phyloP scores from a whole-genome alignment of 2,329 filamentous ascomycete genomes.

The Colletotrichum liaoningense region DNA sequence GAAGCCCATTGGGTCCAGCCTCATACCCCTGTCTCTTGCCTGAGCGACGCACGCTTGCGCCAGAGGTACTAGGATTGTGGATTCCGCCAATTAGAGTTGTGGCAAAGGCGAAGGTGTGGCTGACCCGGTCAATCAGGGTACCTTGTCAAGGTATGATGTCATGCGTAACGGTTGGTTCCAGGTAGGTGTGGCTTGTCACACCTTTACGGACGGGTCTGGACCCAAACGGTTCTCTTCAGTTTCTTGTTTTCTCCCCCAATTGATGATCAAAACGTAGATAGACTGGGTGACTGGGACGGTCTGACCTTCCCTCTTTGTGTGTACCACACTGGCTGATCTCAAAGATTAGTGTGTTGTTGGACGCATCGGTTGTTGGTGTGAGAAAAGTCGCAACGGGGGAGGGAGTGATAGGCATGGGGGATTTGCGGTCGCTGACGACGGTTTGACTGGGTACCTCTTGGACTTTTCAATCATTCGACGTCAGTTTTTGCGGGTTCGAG shows the following conservation, averaged over 20 bases:
- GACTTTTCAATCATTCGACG: background rate
- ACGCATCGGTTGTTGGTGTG: background rate
- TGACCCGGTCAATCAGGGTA: too few relatives aligned
- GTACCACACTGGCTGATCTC: background rate
- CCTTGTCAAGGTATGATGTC: conserved; percentile 17
- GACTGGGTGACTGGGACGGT: background rate
- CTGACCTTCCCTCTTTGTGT: background rate
- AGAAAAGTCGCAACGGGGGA: background rate
- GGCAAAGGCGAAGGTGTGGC: conserved; percentile 21
- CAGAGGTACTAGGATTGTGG: too few relatives aligned
- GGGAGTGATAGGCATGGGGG: background rate
- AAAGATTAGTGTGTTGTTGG: background rate
- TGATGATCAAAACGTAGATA: background rate
- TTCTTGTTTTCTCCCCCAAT: background rate
- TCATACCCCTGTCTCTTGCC: conserved; percentile 20
- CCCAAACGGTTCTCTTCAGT: background rate
- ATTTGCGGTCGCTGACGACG: conserved; percentile 17
- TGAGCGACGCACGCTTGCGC: background rate
- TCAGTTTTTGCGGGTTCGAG: conserved; percentile 17
- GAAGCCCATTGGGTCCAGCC: conserved; percentile 25
- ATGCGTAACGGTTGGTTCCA: background rate
- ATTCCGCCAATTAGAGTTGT: conserved; percentile 19
- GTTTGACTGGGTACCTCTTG: background rate
- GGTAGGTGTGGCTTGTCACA: background rate
- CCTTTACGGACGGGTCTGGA: background rate